These are phyloP conservation scores for Beauveria australis DNA, from an alignment of 2,329 filamentous ascomycete genomes.

Conservation along the genomic window DNA sequence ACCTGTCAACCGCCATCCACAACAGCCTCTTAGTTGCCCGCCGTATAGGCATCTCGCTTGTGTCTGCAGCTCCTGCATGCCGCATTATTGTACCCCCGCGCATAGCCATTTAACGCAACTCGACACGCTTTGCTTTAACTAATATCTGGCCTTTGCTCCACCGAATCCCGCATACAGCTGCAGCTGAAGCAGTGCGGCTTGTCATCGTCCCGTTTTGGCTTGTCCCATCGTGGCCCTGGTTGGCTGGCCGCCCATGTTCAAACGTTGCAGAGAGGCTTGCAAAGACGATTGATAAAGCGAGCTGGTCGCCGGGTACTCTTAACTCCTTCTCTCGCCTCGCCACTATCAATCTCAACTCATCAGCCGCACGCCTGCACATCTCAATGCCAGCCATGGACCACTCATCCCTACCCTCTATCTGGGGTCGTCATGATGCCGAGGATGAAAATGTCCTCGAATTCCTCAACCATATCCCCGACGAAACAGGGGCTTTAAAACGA, in stretches of 20 bases:
- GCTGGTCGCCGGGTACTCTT: not conserved
- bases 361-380: not conserved
- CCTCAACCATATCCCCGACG: slow-evolving; percentile 21
- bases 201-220: not conserved
- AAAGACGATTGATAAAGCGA: slow-evolving; percentile 1
- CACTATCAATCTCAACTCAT: not conserved
- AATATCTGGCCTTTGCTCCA: not conserved
- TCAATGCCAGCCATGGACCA: not conserved
- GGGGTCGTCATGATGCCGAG: slow-evolving; percentile 28
- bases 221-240: not conserved
- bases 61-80: not conserved
- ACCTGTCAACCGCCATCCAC: not conserved
- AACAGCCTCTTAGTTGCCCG: not conserved
- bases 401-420: slow-evolving; percentile 18
- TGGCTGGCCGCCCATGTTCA: not conserved
- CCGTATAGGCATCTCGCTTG: not conserved
- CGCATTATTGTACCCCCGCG: not conserved
- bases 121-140: not conserved
- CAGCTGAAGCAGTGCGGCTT: not conserved
- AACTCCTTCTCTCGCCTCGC: not conserved
- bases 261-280: not conserved
- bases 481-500: slow-evolving; percentile 10
- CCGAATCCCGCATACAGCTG: slow-evolving; percentile 1
- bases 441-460: slow-evolving; percentile 26
- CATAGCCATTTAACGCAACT: not conserved